Evolutionary conservation across 2,329 filamentous ascomycete species (phyloP).

Genomic region (Cryoendolithus antarcticus): DNA sequence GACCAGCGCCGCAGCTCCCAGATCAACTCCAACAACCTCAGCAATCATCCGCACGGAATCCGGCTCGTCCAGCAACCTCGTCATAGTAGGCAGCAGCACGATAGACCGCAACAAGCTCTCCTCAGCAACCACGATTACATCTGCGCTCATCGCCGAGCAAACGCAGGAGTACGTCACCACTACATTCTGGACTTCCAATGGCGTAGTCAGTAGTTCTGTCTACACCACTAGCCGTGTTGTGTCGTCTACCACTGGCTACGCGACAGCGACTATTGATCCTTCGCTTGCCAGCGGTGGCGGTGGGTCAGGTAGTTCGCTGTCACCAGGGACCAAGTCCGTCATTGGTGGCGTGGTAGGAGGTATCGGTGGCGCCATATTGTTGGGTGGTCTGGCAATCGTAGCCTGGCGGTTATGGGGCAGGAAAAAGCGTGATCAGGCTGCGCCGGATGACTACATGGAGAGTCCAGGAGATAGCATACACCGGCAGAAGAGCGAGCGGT

Average conservation of each 20-base stretch:
- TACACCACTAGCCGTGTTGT: conserved; percentile 28
- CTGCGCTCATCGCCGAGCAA: conserved; percentile 28
- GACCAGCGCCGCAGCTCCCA: conserved; percentile 13
- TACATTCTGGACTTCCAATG: conserved; percentile 28
- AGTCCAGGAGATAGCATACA: conserved; percentile 46
- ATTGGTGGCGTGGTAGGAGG: conserved; percentile 85
- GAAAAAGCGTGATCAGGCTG: conserved; percentile 42
- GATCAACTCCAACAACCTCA: conserved; percentile 4
- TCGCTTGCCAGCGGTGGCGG: conserved; percentile 34
- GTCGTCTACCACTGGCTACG: conserved; percentile 28
- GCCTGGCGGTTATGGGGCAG: conserved; percentile 76
- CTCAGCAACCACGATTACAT: conserved; percentile 25
- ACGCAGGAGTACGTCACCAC: conserved; percentile 30
- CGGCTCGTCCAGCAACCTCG: conserved; percentile 12
- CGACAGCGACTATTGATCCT: conserved; percentile 45
- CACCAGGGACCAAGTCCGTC: conserved; percentile 56
- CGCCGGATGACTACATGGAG: conserved; percentile 31
- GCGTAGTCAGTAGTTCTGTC: conserved; percentile 24
- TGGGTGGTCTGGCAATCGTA: conserved; percentile 61
- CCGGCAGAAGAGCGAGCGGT: conserved; percentile 37
- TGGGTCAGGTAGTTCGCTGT: conserved; percentile 47
- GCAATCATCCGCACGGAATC: conserved; percentile 11
- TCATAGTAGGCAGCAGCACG: conserved; percentile 20
- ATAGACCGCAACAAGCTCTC: conserved; percentile 23
- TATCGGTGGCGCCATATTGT: conserved; percentile 62